Base-by-base conservation (phyloP, 148 eudicot species). In the Persicaria tinctoria region DNA sequence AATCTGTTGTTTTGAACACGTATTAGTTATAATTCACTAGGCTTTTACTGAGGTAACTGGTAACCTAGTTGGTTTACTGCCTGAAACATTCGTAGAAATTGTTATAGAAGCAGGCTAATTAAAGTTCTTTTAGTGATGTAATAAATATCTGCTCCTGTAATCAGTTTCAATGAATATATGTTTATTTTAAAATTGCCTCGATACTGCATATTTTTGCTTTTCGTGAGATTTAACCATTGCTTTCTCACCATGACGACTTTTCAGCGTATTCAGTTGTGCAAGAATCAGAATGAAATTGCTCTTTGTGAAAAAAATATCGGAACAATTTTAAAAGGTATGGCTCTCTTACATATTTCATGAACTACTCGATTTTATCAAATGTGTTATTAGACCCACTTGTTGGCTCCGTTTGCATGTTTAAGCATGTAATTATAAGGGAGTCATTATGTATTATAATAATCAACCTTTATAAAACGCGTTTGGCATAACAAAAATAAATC, bases 261-360 rank as follows among this genome's bases (percentile, higher is more conserved):
- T 81, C 80, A 88, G 91, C 73, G 82, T 71, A 76, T 76, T 53
- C 87, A 84, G 70, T 50, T 55, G 49, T 80, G 87, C 63, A 70
- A 51, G 68, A 78, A 76, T 45, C 81, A 68, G 62, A 89, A 86
- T 80, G 82, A 86, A 49, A 76, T 88, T 54, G 86, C 88, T 47
- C 51, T 77, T 45, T 84, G 88, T 80, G 89, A 86, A 17, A 79
- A 80, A 83, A 73, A 74, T 72, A 83, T 84, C 50, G 84, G 81
- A 46, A 76, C 81, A 23, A 80, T 86, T 70, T 73, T 80, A 57
- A 84, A 72, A 59, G 91, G 91, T 88, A 83, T 68, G 81, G 46
- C 72, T 74, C 69, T 79, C 73, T 70, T 48, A 8, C 47, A 32
- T 74, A 46, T 46, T 56, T 73, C 32, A 73, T 73, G 44, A n/a